Evolutionary conservation across 306 rosid species (phyloP).

Genomic region (Echinosophora koreensis): DNA sequence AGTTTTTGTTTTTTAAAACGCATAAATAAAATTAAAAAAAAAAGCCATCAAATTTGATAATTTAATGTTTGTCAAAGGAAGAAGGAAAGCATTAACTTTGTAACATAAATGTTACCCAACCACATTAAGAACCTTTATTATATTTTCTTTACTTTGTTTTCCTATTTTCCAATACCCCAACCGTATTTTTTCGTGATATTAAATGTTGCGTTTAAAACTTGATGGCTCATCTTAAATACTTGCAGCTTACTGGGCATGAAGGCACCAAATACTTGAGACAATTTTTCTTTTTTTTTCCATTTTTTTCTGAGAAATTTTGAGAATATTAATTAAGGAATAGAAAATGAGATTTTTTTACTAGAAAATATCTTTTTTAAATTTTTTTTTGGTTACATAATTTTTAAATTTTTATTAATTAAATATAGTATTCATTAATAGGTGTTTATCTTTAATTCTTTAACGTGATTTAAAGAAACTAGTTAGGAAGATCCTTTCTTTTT

Average conservation of each 20-base stretch:
- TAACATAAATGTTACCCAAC: slow-evolving; percentile 56
- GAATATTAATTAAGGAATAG: too few relatives aligned
- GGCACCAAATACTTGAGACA: slow-evolving; percentile 35
- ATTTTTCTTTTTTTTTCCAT: neutral
- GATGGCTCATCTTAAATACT: slow-evolving; percentile 50
- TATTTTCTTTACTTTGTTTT: slow-evolving; percentile 17
- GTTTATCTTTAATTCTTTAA: too few relatives aligned
- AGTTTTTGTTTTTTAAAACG: slow-evolving; percentile 3
- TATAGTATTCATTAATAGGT: too few relatives aligned
- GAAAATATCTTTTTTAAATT: too few relatives aligned
- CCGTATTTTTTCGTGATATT: slow-evolving; percentile 47
- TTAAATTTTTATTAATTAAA: too few relatives aligned
- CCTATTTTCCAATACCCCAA: slow-evolving; percentile 38
- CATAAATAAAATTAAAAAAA: slow-evolving; percentile 8
- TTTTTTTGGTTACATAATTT: too few relatives aligned
- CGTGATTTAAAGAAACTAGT: too few relatives aligned
- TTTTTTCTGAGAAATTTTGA: too few relatives aligned
- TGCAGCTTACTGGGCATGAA: slow-evolving; percentile 54
- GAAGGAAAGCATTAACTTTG: slow-evolving; percentile 55
- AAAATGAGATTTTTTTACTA: too few relatives aligned
- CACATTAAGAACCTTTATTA: slow-evolving; percentile 28
- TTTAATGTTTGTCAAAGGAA: slow-evolving; percentile 56
- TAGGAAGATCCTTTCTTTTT: neutral
- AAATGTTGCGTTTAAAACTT: slow-evolving; percentile 55
- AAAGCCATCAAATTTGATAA: slow-evolving; percentile 53